Base-by-base conservation (phyloP, 805 yeast species). In the Saturnispora halmiae region DNA sequence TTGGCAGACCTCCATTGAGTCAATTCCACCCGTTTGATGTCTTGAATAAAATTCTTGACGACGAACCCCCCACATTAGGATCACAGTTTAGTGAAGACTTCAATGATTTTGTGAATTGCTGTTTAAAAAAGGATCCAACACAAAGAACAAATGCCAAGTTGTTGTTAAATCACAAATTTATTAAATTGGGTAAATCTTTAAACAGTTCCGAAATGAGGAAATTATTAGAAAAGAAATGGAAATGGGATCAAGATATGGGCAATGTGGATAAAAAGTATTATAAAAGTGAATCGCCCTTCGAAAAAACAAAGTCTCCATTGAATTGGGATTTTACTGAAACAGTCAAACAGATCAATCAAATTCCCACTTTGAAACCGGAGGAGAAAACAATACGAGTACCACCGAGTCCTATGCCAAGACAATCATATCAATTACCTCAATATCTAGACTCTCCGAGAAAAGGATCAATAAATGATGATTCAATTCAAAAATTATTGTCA, bases 121-220 rank as follows among this genome's bases (percentile, higher is more conserved):
- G 96, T 59, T 67, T 92, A 40, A 73, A 75, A 30, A 83, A 77
- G 57, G 77, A 79, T 46, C 88, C 94, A 21, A 58, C 58, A 11
- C 61, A 67, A 34, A 66, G 98, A 44, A 82, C 90, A 0, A 67
- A 70, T 13, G 85, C 94, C 0, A 62, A 63, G 20, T 68, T 63
- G 19, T 65, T 90, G 19, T 58, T 85, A 38, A 73, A 67, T 43
- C 94, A 83, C 54, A 69, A 69, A 39, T 90, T 81, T 50, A 59
- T 81, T 14, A 55, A 65, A 25, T 54, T 56, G 26, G 66, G 70
- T 10, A 65, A 69, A 28, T 50, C 53, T 22, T 46, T 50, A 7
- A 58, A 59, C 26, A 63, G 56, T 42, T 47, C 60, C 2, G 51
- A 46, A 18, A 48, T 72, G n/a, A 44, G 50, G 14, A 59, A 56